Percentiles rank a stretch among this genome's conserved stretches.
These are phyloP conservation scores for Solanum peruvianum DNA, from an alignment of 257 asterid species.

Conservation along the genomic window DNA sequence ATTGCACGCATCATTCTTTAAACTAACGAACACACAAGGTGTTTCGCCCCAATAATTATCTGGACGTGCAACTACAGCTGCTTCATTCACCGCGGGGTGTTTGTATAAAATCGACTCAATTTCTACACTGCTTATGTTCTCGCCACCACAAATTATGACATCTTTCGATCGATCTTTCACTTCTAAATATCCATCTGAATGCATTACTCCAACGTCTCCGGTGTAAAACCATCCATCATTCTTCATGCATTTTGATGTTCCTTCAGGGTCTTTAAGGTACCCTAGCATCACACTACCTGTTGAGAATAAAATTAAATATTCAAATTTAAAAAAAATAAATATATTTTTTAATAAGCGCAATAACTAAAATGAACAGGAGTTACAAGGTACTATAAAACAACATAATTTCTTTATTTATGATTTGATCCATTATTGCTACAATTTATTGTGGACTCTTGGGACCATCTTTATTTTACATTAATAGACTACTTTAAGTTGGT, in stretches of 20 bases:
- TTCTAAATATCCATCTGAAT: slow-evolving; percentile 39
- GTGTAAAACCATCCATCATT: slow-evolving; percentile 39
- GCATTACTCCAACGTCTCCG: slow-evolving; percentile 45
- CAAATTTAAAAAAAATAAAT: too few species aligned
- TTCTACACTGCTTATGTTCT: slow-evolving; percentile 49
- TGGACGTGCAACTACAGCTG: slow-evolving; percentile 45
- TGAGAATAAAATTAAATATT: not conserved
- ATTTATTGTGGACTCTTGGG: not conserved
- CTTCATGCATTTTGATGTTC: slow-evolving; percentile 25
- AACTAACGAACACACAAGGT: slow-evolving; percentile 36
- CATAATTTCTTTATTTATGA: not conserved
- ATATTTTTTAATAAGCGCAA: not conserved
- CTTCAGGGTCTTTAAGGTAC: slow-evolving; percentile 29
- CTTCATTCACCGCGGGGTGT: slow-evolving; percentile 39
- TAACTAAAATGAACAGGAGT: too few species aligned
- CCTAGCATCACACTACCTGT: not conserved
- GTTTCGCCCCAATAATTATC: slow-evolving; percentile 46
- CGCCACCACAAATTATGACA: slow-evolving; percentile 40
- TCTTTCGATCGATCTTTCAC: slow-evolving; percentile 37
- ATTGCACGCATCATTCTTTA: slow-evolving; percentile 11
- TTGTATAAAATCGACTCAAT: slow-evolving; percentile 34
- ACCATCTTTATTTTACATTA: not conserved
- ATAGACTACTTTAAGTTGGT: not conserved
- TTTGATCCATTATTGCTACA: not conserved
- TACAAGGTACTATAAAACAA: too few species aligned